Evolutionary conservation across 2,329 filamentous ascomycete genomes (phyloP).

Genomic region (Ceratocystis cacaofunesta): DNA sequence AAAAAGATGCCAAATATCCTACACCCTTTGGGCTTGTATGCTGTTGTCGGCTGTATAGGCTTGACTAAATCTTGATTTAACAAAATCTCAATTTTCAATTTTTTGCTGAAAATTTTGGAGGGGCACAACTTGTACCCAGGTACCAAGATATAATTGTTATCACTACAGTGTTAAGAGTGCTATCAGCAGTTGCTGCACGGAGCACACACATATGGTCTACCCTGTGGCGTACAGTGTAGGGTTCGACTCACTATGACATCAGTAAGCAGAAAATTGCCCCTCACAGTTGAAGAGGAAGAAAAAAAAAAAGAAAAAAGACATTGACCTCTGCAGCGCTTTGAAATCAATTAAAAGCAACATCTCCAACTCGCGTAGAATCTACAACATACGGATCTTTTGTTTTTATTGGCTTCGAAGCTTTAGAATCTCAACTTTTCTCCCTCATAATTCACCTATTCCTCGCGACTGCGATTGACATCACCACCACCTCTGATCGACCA

Average conservation of each 20-base stretch:
- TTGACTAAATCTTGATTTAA: background rate
- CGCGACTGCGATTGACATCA: background rate
- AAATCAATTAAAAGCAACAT: background rate
- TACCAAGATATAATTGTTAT: background rate
- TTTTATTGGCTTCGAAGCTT: too few species aligned
- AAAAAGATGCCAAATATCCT: too few species aligned
- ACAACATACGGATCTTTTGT: too few species aligned
- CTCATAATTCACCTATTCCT: background rate
- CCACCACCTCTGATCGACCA: background rate
- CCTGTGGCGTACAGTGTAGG: constrained; percentile 10
- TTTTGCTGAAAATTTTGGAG: constrained; percentile 15
- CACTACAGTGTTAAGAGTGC: background rate
- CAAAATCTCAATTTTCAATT: background rate
- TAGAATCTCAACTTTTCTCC: too few species aligned
- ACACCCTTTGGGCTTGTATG: too few species aligned
- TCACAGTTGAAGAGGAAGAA: constrained; percentile 6
- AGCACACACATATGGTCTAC: background rate
- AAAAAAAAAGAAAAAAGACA: background rate
- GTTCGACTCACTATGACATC: constrained; percentile 17
- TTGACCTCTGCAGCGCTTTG: background rate
- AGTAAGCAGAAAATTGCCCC: constrained; percentile 16
- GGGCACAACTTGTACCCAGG: constrained; percentile 10
- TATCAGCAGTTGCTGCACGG: background rate
- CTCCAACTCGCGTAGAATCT: too few species aligned
- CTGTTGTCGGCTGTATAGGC: too few species aligned